Evolutionary conservation across 371 early-diverging fungal species (phyloP), one percentile per base, ranked within the genome.

Genomic region (Mortierella sp.): DNA sequence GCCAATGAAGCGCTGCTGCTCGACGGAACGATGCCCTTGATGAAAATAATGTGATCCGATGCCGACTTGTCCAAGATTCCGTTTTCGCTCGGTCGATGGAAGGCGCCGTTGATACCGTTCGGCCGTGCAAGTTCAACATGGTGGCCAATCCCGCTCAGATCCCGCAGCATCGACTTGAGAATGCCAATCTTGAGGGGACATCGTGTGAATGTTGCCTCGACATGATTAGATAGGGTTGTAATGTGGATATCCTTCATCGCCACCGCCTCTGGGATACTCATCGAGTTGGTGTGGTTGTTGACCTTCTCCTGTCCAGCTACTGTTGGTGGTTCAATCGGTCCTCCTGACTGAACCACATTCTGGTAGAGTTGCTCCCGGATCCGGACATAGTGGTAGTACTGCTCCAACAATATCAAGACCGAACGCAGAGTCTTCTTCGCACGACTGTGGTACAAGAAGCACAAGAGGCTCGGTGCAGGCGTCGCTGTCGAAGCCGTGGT

Each of bases 401-500:
- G 83, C 44, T 83, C 83, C 19, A 78, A 29, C 31, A 83, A 48
- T 5, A 73, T 66, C 53, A 83, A 40, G 34, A 83, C 76, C 14
- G 72, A 74, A 16, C 83, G 79, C 14, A 83, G 63, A 22, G 83
- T 72, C 63, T 71, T 74, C 24, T 76, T 71, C 6, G 83, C 75
- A 22, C 83, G 83, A 19, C 64, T 75, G 44, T 83, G 83, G 29
- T 78, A 78, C 5, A 83, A 41, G 50, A 83, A 78, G 66, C 79
- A 78, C 9, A 83, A 66, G 2, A 83, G 8, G 29, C 53, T 83
- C 24, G 76, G 73, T 8, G 66, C 24, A 11, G 70, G 45, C 19
- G 66, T 40, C 10, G 63, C 22, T 3, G 68, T 39, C 47, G 55
- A 31, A 1, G 71, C 1, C 10, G 70, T 22, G 5, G 69, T 52